phyloP scores from a whole-genome alignment of 179 eudicot genomes.

The Silene noctiflora region DNA sequence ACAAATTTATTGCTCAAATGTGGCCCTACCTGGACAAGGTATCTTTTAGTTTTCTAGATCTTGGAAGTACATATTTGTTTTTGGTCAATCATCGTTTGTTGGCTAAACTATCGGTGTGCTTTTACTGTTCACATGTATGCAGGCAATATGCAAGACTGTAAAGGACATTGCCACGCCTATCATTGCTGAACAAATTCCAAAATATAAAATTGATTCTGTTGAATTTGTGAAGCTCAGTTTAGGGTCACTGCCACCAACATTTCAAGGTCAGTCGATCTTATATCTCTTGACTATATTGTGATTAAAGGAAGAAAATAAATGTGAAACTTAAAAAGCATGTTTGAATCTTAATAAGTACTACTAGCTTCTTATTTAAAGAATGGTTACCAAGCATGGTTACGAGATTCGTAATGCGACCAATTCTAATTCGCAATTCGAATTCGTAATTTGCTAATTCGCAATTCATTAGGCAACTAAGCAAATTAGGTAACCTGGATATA shows the following conservation, averaged over 20 bases:
- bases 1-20: slow-evolving; percentile 72
- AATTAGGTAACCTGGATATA: too few relatives aligned
- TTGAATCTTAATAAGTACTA: too few relatives aligned
- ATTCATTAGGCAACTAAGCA: too few relatives aligned
- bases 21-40: slow-evolving; percentile 99
- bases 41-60: slow-evolving; percentile 14
- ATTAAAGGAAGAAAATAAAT: background rate
- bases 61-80: background rate
- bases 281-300: background rate
- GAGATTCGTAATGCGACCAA: too few relatives aligned
- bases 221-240: slow-evolving; percentile 65
- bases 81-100: too few relatives aligned
- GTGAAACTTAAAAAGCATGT: background rate
- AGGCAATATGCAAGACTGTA: slow-evolving; percentile 87
- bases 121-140: slow-evolving; percentile 8
- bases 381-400: too few relatives aligned
- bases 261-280: slow-evolving; percentile 52
- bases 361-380: background rate
- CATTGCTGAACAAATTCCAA: slow-evolving; percentile 86
- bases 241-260: slow-evolving; percentile 73
- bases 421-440: too few relatives aligned
- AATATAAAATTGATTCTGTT: slow-evolving; percentile 73
- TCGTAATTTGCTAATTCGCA: too few relatives aligned
- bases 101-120: too few relatives aligned
- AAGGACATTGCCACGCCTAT: slow-evolving; percentile 71